A percentile compares a stretch with the other conserved stretches of the same genome.
These are phyloP conservation scores for Penicillium olsonii DNA, from an alignment of 2,329 filamentous ascomycete genomes.

Conservation along the genomic window DNA sequence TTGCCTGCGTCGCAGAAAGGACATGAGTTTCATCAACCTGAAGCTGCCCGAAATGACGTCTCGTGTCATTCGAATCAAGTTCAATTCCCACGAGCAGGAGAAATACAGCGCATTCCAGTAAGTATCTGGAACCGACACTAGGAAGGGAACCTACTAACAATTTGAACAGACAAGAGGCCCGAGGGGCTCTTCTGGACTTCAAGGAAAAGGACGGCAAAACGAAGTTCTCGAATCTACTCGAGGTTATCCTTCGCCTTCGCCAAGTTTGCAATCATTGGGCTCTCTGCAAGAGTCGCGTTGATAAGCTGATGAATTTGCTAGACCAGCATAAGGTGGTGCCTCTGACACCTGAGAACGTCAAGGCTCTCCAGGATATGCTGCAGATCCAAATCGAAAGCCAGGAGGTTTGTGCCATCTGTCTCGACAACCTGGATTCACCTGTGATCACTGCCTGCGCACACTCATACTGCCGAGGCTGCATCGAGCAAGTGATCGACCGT, in stretches of 20 bases:
- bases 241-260: conserved; percentile 77
- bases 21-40: conserved; percentile 84
- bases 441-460: conserved; percentile 87
- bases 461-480: conserved; percentile 73
- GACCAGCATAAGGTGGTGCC: conserved; percentile 68
- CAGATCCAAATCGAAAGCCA: conserved; percentile 76
- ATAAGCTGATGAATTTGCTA: conserved; percentile 68
- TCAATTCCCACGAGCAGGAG: conserved; percentile 70
- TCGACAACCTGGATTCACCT: conserved; percentile 69
- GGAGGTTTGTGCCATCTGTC: conserved; percentile 81
- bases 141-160: conserved; percentile 30
- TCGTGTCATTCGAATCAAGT: conserved; percentile 73
- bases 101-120: conserved; percentile 75
- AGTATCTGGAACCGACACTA: conserved; percentile 31
- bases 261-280: conserved; percentile 91
- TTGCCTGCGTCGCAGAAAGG: conserved; percentile 78
- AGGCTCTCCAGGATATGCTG: conserved; percentile 72
- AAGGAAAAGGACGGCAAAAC: conserved; percentile 51
- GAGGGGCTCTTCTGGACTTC: conserved; percentile 67
- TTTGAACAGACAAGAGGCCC: conserved; percentile 64
- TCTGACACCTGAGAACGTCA: conserved; percentile 70
- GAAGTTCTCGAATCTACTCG: conserved; percentile 73
- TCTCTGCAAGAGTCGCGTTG: conserved; percentile 73
- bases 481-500: conserved; percentile 70
- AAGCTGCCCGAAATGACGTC: conserved; percentile 76